Evolutionary conservation across 2,329 filamentous ascomycete genomes (phyloP), one percentile per base, ranked within the genome.

Genomic region (Mollisia scopiformis): DNA sequence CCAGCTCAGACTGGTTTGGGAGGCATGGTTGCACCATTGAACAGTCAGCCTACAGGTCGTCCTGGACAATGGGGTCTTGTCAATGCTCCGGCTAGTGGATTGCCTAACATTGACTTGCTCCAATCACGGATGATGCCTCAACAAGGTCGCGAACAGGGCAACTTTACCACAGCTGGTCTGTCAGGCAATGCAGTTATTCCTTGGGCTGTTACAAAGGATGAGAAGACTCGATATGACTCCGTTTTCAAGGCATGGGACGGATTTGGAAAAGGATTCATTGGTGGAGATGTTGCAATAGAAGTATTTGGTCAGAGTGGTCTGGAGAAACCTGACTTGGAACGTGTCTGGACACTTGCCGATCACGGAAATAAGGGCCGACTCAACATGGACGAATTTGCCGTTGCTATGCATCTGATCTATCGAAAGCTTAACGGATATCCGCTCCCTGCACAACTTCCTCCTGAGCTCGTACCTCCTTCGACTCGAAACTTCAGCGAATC

Each of bases 321-420:
- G 30, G 92, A 95, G 51, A 96, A 96, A 76, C 81, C 89, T 27
- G 95, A 98, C 69, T 80, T 99, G 37, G 95, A 98, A 76, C 85
- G 90, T 31, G 88, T 98, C 54, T 99, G 95, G 95, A 98, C 95
- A 10, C 80, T 99, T 61, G 90, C 94, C 2, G 95, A 99, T 74
- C 90, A 93, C 31, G 90, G 93, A 66, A 97, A 99, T 76, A 95
- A 95, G 75, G 95, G 95, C 19, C 90, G 93, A 58, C 84, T 99
- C 30, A 93, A 99, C 71, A 86, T 98, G 71, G 95, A 99, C 74
- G 95, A 99, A 73, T 99, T 99, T 73, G 93, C 95, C 8, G 94
- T 99, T 55, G 93, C 93, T 10, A 99, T 99, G 95, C 95, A 99
- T 83, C 80, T 99, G 77, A 99, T 99, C 71, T 99, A 99, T 79